Percentiles rank a stretch among this genome's conserved stretches.
These are phyloP conservation scores for Ceratocystis lukuohia DNA, from an alignment of 2,329 filamentous ascomycete species.

Conservation along the genomic window DNA sequence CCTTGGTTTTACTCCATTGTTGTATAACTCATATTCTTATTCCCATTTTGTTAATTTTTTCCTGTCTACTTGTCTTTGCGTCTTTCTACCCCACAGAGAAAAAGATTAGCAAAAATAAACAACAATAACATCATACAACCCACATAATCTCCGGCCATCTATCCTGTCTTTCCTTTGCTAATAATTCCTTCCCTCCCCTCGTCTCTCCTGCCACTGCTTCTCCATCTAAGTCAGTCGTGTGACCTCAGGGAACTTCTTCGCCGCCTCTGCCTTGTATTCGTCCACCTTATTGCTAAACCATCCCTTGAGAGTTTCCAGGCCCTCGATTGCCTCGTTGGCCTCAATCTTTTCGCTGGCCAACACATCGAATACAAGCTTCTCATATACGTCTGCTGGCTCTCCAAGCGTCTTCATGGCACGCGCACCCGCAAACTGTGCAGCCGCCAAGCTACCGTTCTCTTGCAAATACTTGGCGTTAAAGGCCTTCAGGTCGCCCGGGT, in stretches of 20 bases:
- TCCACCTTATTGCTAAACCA: conserved; percentile 39
- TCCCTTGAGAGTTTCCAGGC: conserved; percentile 31
- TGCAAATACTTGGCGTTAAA: conserved; percentile 54
- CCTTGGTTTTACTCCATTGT: neutral
- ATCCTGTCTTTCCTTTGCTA: neutral
- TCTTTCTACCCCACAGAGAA: neutral
- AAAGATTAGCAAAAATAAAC: neutral
- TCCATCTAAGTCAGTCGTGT: conserved; percentile 31
- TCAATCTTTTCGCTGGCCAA: conserved; percentile 39
- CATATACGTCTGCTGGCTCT: conserved; percentile 39
- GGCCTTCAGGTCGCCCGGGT: conserved; percentile 41
- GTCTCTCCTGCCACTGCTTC: neutral
- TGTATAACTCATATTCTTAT: neutral
- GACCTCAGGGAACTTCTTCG: conserved; percentile 38
- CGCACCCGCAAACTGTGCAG: conserved; percentile 51
- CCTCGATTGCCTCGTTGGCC: conserved; percentile 42
- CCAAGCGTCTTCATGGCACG: conserved; percentile 46
- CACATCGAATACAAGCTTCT: conserved; percentile 49
- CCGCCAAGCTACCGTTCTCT: conserved; percentile 47
- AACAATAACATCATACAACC: neutral
- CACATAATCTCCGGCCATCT: neutral
- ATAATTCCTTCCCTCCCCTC: neutral
- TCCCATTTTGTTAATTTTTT: neutral
- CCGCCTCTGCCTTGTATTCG: conserved; percentile 36
- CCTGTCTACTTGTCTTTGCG: conserved; percentile 3